Evolutionary conservation across 2,329 filamentous ascomycete genomes (phyloP).

Genomic region (Fonsecaea nubica): DNA sequence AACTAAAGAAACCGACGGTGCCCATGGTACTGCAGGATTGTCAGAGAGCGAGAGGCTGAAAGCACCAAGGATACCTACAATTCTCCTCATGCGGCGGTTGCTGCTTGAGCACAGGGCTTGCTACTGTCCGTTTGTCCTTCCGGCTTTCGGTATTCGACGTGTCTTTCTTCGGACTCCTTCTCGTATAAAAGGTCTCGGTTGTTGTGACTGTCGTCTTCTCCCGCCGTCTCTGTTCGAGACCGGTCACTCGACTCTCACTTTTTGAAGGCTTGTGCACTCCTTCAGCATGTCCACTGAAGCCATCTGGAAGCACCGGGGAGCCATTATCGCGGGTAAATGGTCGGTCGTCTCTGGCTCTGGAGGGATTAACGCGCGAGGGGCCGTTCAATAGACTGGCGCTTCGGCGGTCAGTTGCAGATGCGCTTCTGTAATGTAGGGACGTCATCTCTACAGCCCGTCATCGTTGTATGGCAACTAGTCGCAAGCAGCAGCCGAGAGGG

Average conservation of each 20-base stretch:
- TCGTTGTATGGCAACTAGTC: slow-evolving; percentile 10
- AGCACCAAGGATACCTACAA: slow-evolving; percentile 30
- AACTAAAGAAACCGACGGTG: slow-evolving; percentile 77
- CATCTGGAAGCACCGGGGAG: slow-evolving; percentile 35
- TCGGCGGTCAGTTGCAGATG: slow-evolving; percentile 39
- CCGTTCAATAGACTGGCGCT: slow-evolving; percentile 33
- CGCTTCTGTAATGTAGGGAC: slow-evolving; percentile 40
- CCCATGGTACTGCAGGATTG: slow-evolving; percentile 65
- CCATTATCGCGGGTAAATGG: slow-evolving; percentile 32
- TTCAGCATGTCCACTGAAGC: slow-evolving; percentile 33
- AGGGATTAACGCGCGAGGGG: slow-evolving; percentile 39
- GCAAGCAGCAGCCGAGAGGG: neutral
- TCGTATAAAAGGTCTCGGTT: slow-evolving; percentile 50
- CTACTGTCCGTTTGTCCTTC: slow-evolving; percentile 18
- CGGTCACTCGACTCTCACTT: slow-evolving; percentile 37
- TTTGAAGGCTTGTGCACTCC: slow-evolving; percentile 32
- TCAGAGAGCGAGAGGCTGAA: neutral
- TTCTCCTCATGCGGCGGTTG: slow-evolving; percentile 45
- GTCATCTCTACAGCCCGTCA: slow-evolving; percentile 33
- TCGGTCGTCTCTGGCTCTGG: slow-evolving; percentile 37
- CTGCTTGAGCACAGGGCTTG: slow-evolving; percentile 31
- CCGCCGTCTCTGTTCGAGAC: slow-evolving; percentile 38
- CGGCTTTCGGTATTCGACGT: slow-evolving; percentile 37
- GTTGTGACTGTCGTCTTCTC: slow-evolving; percentile 47
- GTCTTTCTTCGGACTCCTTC: slow-evolving; percentile 62